These are phyloP conservation scores for Globisporangium abappressorium DNA, from an alignment of 352 stramenopile species.

Conservation along the genomic window DNA sequence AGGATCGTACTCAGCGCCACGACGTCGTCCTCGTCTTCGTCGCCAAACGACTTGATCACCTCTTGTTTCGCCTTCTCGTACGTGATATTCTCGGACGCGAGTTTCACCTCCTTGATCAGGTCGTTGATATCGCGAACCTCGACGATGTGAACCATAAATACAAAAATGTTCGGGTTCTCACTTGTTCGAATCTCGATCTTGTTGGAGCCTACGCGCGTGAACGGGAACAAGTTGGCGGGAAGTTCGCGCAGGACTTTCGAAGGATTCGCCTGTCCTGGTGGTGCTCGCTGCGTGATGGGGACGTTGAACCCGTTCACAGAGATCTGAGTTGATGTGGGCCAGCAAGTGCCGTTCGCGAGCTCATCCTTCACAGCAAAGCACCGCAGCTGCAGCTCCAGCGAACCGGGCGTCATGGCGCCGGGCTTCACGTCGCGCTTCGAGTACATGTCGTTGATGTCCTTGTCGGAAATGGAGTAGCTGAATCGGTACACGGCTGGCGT, in stretches of 20 bases:
- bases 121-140: slow-evolving; percentile 61
- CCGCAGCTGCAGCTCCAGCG: slow-evolving; percentile 72
- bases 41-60: slow-evolving; percentile 79
- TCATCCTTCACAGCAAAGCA: slow-evolving; percentile 77
- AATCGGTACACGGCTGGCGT: slow-evolving; percentile 44
- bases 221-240: slow-evolving; percentile 71
- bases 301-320: slow-evolving; percentile 71
- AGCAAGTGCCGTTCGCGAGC: slow-evolving; percentile 64
- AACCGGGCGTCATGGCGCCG: slow-evolving; percentile 51
- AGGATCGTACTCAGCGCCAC: slow-evolving; percentile 85
- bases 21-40: slow-evolving; percentile 78
- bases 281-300: slow-evolving; percentile 62
- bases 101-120: slow-evolving; percentile 58
- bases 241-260: slow-evolving; percentile 81
- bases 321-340: slow-evolving; percentile 66
- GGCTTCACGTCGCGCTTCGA: slow-evolving; percentile 44
- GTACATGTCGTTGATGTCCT: slow-evolving; percentile 75
- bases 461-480: slow-evolving; percentile 67
- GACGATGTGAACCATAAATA: slow-evolving; percentile 73
- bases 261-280: slow-evolving; percentile 69
- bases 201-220: slow-evolving; percentile 65
- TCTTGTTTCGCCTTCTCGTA: slow-evolving; percentile 72
- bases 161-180: slow-evolving; percentile 64
- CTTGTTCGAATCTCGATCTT: slow-evolving; percentile 66
- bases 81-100: slow-evolving; percentile 59